phyloP scores from a whole-genome alignment of 805 yeast species.

The Candida railenensis region DNA sequence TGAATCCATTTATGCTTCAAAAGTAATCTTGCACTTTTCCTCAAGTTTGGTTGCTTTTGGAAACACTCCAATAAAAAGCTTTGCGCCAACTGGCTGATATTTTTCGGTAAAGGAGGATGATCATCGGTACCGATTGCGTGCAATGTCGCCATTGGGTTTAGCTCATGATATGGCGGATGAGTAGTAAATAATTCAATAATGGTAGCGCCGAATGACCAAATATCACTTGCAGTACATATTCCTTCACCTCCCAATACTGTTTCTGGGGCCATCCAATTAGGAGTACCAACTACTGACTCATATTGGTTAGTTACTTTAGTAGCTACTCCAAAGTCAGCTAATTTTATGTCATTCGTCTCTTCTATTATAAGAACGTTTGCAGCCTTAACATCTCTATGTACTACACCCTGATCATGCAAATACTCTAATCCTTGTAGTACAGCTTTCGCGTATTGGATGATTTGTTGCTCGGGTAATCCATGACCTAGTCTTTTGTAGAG shows the following conservation, averaged over 20 bases:
- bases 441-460: constrained; percentile 49
- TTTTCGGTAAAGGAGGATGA: constrained; percentile 64
- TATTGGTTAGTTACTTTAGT: constrained; percentile 49
- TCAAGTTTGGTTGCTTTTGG: constrained; percentile 60
- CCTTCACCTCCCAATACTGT: constrained; percentile 78
- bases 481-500: constrained; percentile 47
- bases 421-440: constrained; percentile 61
- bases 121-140: constrained; percentile 82
- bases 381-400: constrained; percentile 89
- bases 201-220: constrained; percentile 96
- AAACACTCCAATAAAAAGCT: constrained; percentile 70
- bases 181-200: constrained; percentile 83
- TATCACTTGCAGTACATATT: constrained; percentile 84
- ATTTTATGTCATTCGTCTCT: constrained; percentile 64
- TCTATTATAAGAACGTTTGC: constrained; percentile 76
- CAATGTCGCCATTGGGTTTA: constrained; percentile 73
- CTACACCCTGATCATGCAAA: constrained; percentile 69
- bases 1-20: constrained; percentile 62
- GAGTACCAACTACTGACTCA: constrained; percentile 71
- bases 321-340: constrained; percentile 97
- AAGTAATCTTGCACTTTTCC: constrained; percentile 57
- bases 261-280: constrained; percentile 99
- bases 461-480: constrained; percentile 54
- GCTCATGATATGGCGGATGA: constrained; percentile 80
- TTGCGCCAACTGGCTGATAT: constrained; percentile 39